Percentiles rank a stretch among this genome's conserved stretches.
These are phyloP conservation scores for Apocynum venetum DNA, from an alignment of 257 asterid species.

Conservation along the genomic window DNA sequence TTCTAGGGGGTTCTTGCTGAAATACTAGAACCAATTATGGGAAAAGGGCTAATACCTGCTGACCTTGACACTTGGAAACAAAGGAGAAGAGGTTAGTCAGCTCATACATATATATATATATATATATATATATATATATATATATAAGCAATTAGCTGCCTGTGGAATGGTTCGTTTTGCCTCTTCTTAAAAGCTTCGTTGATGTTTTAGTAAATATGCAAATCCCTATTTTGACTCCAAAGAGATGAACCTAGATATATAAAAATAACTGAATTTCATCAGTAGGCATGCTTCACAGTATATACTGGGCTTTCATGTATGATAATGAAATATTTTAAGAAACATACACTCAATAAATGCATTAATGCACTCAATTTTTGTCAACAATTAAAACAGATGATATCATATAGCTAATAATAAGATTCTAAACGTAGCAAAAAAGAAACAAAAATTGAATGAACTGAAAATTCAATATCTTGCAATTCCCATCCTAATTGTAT, in stretches of 20 bases:
- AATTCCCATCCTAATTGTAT: neutral
- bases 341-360: neutral
- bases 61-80: slow-evolving; percentile 96
- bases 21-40: slow-evolving; percentile 98
- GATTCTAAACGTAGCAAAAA: neutral
- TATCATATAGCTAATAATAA: neutral
- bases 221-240: neutral
- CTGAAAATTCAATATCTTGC: neutral
- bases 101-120: neutral
- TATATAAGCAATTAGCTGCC: neutral
- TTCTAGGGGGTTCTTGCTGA: slow-evolving; percentile 96
- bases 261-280: neutral
- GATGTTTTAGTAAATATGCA: neutral
- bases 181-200: neutral
- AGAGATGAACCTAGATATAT: no score
- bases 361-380: neutral
- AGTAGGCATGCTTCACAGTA: neutral
- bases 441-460: neutral
- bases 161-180: neutral
- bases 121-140: neutral
- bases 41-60: slow-evolving; percentile 98
- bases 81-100: slow-evolving; percentile 78
- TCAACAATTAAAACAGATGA: no score
- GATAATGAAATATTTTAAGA: neutral
- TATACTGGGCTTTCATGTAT: neutral